Conservation (phyloP, 176 grass and related monocot genomes). For the Eremochloa ophiuroides region DNA sequence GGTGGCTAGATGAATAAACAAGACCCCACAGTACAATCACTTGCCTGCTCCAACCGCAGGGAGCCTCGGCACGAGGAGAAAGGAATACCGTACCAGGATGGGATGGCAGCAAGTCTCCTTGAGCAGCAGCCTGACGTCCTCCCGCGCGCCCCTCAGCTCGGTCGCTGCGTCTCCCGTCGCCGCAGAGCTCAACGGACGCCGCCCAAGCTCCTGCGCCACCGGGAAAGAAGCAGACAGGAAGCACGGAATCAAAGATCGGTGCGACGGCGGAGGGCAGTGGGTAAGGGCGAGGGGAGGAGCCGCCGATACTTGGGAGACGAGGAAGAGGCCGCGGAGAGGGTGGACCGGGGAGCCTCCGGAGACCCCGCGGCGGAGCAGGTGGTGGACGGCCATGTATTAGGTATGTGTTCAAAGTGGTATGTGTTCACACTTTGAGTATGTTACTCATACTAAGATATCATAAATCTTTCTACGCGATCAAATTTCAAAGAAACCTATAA, state of each 20-base stretch:
- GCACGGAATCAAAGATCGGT: neutral
- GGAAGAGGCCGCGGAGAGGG: constrained; percentile 23
- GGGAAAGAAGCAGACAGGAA: neutral
- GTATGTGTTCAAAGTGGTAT: too few species aligned
- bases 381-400: constrained; percentile 41
- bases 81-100: constrained; percentile 51
- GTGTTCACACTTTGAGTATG: too few species aligned
- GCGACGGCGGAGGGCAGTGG: neutral
- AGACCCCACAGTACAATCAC: neutral
- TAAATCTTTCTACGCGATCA: too few species aligned
- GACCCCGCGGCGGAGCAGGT: constrained; percentile 27
- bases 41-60: neutral
- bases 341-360: neutral
- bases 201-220: constrained; percentile 25
- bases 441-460: too few species aligned
- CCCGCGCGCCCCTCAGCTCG: constrained; percentile 49
- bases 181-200: constrained; percentile 20
- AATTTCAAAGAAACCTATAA: too few species aligned
- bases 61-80: neutral
- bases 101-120: constrained; percentile 69
- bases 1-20: neutral
- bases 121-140: constrained; percentile 73
- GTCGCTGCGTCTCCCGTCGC: constrained; percentile 10
- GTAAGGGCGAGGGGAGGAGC: neutral
- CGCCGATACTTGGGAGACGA: constrained; percentile 20